Percentiles rank a stretch among this genome's conserved stretches.
phyloP scores from a whole-genome alignment of 108 stramenopile species.

The Skeletonema grethae region DNA sequence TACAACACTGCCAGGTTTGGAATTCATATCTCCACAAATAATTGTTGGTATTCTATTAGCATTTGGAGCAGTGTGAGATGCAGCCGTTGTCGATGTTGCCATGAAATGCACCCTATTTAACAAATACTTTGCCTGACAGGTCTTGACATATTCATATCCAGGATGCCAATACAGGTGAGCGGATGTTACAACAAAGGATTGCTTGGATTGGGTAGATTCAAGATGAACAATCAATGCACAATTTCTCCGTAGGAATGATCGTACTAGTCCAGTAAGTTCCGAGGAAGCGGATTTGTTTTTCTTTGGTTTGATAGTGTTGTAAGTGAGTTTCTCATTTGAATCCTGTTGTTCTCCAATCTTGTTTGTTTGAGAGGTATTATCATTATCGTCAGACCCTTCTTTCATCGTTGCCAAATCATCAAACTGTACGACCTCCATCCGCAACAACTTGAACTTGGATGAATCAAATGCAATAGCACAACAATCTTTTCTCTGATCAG shows the following conservation, averaged over 20 bases:
- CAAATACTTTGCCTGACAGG: slow-evolving; percentile 64
- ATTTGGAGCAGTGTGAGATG: background rate
- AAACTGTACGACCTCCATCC: slow-evolving; percentile 57
- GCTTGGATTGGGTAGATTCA: slow-evolving; percentile 11
- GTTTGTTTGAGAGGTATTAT: background rate
- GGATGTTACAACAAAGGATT: slow-evolving; percentile 60
- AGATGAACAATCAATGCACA: slow-evolving; percentile 67
- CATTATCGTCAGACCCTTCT: background rate
- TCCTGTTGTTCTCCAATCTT: slow-evolving; percentile 3
- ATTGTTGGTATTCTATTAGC: slow-evolving; percentile 36
- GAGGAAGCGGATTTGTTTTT: slow-evolving; percentile 45
- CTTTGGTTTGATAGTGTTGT: slow-evolving; percentile 30
- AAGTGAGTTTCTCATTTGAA: slow-evolving; percentile 3
- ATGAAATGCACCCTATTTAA: slow-evolving; percentile 61
- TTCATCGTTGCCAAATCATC: slow-evolving; percentile 78
- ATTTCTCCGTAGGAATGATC: slow-evolving; percentile 74
- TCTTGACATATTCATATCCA: slow-evolving; percentile 80
- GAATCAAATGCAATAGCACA: slow-evolving; percentile 62
- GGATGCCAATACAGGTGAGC: slow-evolving; percentile 91
- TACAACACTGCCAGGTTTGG: slow-evolving; percentile 64
- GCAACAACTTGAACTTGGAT: slow-evolving; percentile 49
- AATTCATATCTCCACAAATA: slow-evolving; percentile 85
- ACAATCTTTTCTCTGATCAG: slow-evolving; percentile 70
- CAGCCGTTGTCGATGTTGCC: background rate
- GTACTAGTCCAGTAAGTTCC: slow-evolving; percentile 62